A percentile compares a stretch with the other conserved stretches of the same genome.
phyloP scores from a whole-genome alignment of 2,329 filamentous ascomycete genomes.

The Rutstroemia sp. region DNA sequence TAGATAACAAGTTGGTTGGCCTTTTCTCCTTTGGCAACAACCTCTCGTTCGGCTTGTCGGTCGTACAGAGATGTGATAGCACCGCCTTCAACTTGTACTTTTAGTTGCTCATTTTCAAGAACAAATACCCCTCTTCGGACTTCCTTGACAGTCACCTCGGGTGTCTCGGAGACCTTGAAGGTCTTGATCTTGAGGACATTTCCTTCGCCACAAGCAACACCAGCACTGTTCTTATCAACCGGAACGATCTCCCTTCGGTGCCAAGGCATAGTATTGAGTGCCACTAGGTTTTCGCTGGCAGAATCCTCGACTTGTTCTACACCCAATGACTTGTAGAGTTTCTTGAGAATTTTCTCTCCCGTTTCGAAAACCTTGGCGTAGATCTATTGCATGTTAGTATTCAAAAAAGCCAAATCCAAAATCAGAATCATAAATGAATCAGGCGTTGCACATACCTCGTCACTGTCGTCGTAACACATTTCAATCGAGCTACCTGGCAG shows the following conservation, averaged over 20 bases:
- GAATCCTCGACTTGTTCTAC: conserved; percentile 41
- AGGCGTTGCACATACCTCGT: conserved; percentile 48
- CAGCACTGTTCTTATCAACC: conserved; percentile 46
- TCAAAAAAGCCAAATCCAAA: background rate
- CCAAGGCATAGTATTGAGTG: conserved; percentile 86
- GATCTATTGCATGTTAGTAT: conserved; percentile 41
- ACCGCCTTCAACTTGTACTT: conserved; percentile 65
- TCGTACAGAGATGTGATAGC: conserved; percentile 82
- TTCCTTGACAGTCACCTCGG: conserved; percentile 46
- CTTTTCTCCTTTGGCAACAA: conserved; percentile 66
- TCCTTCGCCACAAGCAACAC: conserved; percentile 50
- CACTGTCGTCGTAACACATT: conserved; percentile 96
- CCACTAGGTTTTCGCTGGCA: conserved; percentile 44
- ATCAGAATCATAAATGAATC: too few relatives aligned
- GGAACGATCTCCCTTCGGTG: conserved; percentile 64
- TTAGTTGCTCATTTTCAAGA: conserved; percentile 70
- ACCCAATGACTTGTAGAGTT: conserved; percentile 61
- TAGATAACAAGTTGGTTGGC: conserved; percentile 91
- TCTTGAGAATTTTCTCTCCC: conserved; percentile 63
- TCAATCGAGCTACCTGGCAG: conserved; percentile 91
- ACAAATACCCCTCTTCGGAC: conserved; percentile 59
- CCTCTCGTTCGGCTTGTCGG: conserved; percentile 61
- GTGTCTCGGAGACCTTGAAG: conserved; percentile 40
- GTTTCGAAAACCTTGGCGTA: conserved; percentile 78
- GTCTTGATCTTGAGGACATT: conserved; percentile 43